A percentile compares a stretch with the other conserved stretches of the same genome.
phyloP scores from a whole-genome alignment of 352 stramenopile genomes.

The Globisporangium cederbergense region DNA sequence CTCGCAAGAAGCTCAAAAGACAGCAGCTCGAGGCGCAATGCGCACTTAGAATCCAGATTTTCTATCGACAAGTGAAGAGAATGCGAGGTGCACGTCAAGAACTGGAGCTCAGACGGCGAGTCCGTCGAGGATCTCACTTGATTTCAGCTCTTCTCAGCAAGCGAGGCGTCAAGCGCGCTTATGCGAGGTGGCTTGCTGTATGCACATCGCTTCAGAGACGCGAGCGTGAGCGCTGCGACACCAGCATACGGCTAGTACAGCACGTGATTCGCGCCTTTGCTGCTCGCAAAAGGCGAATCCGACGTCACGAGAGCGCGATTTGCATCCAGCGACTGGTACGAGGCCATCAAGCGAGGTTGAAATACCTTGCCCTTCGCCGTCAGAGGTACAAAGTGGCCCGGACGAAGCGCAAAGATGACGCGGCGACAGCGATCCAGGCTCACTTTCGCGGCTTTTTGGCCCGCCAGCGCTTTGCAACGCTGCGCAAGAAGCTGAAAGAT shows the following conservation, averaged over 20 bases:
- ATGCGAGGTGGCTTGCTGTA: background rate
- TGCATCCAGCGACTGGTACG: constrained; percentile 21
- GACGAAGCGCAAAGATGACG: background rate
- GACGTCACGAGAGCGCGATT: background rate
- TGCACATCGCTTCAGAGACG: background rate
- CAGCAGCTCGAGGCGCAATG: background rate
- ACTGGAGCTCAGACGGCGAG: background rate
- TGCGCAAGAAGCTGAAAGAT: constrained; percentile 33
- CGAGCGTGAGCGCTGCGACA: background rate
- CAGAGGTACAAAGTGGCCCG: background rate
- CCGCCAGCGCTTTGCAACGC: constrained; percentile 18
- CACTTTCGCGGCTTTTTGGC: constrained; percentile 22
- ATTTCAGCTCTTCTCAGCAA: background rate
- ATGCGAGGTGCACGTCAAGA: background rate
- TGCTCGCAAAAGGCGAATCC: background rate
- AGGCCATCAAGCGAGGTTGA: background rate
- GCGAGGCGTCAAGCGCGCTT: background rate
- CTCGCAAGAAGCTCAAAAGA: background rate
- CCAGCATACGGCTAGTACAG: constrained; percentile 13
- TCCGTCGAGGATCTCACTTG: background rate
- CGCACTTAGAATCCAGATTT: background rate
- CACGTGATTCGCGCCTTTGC: constrained; percentile 8
- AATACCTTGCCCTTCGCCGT: background rate
- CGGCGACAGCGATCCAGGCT: constrained; percentile 29
- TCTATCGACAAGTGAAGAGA: background rate